phyloP scores from a whole-genome alignment of 1,284 basidiomycete species.

The Schizophyllum commune region DNA sequence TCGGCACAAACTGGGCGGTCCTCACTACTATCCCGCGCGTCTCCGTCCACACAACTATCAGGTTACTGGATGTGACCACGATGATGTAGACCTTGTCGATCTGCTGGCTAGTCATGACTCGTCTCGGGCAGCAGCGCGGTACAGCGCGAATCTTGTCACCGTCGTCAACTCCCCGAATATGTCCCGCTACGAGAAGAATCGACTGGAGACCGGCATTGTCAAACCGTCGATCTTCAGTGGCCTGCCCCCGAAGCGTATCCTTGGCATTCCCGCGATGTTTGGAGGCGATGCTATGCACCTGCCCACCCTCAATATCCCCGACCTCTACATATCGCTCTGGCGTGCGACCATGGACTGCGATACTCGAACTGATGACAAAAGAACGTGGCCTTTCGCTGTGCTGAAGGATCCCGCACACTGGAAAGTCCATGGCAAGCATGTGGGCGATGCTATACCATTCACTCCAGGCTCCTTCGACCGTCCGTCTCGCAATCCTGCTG shows the following conservation, averaged over 20 bases:
- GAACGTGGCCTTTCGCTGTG: constrained; percentile 27
- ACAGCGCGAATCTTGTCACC: constrained; percentile 1
- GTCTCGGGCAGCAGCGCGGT: constrained; percentile 4
- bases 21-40: constrained; percentile 11
- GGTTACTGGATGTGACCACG: constrained; percentile 15
- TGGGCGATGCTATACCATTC: constrained; percentile 18
- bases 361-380: constrained; percentile 13
- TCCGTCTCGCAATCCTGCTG: constrained; percentile 27
- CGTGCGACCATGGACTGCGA: constrained; percentile 22
- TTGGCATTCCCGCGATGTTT: constrained; percentile 23
- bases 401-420: constrained; percentile 21
- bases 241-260: constrained; percentile 8
- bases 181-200: constrained; percentile 18
- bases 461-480: constrained; percentile 25
- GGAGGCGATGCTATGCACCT: constrained; percentile 26
- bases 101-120: constrained; percentile 4
- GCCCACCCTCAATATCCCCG: constrained; percentile 19
- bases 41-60: constrained; percentile 8
- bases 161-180: constrained; percentile 8
- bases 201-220: constrained; percentile 25
- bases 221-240: constrained; percentile 28
- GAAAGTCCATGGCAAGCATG: constrained; percentile 26
- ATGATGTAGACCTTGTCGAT: constrained; percentile 17
- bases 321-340: constrained; percentile 24
- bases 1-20: constrained; percentile 1